Base-by-base conservation (phyloP, 139 green algal species). In the Chlamydomonas eustigma region DNA sequence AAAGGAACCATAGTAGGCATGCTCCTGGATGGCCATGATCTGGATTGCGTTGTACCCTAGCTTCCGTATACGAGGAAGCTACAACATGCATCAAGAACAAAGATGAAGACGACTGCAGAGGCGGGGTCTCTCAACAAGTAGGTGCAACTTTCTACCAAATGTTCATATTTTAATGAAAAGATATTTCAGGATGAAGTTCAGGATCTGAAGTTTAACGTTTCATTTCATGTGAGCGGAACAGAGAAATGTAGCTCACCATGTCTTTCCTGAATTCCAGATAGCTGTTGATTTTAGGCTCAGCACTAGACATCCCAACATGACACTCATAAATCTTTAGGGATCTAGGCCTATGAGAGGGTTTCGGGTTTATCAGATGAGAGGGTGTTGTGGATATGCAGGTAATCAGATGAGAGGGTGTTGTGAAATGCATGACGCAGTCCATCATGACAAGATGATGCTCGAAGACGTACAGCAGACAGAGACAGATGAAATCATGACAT, bases 1-100 rank as follows among this genome's bases (percentile, higher is more conserved):
- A 79, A 98, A 98, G 71, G 84, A 94, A 68, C 91, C 92, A 81
- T 93, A 95, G 85, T 90, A 90, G 24, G 63, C 70, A 51, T 86
- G 81, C 76, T 86, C 95, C 85, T 98, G 95, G 73, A 99, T 89
- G 51, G 95, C 95, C 95, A 99, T 99, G 86, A 99, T 95, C 88
- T 99, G 95, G 79, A 99, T 94, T 31, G 92, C 87, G 84, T 99
- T 99, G 90, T 99, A 99, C 18, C 95, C 94, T 12, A 73, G 66
- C 66, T 81, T 85, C 51, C 93, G 87, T 78, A 99, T 97, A 81
- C 95, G 93, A 18, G 96, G 96, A 66, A 99, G 85, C 85, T 87
- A 82, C 50, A 76, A 84, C 88, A 22, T 12, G 44, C 22, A 22
- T 22, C 12, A 58, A 22, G 36, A 32, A 50, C 25, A 6, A 75